phyloP scores from a whole-genome alignment of 2,329 filamentous ascomycete genomes.

The Diplocarpon rosae region DNA sequence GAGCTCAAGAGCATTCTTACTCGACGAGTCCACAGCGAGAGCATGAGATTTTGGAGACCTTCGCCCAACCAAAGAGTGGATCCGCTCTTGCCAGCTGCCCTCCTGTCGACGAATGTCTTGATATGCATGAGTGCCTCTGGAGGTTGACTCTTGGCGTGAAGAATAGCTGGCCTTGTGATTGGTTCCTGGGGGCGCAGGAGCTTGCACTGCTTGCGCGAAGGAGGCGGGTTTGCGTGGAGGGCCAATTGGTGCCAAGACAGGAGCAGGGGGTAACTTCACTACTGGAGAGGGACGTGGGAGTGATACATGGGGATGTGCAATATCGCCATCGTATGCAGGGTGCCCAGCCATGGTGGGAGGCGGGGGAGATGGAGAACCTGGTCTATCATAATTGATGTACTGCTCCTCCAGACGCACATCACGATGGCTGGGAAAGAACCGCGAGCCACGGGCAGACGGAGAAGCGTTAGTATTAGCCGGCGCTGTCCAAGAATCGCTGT shows the following conservation, averaged over 20 bases:
- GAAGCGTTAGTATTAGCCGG: slow-evolving; percentile 24
- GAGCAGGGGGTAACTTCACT: slow-evolving; percentile 62
- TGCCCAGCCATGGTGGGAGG: slow-evolving; percentile 61
- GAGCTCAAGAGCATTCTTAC: slow-evolving; percentile 55
- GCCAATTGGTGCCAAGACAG: slow-evolving; percentile 31
- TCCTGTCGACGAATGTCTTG: slow-evolving; percentile 30
- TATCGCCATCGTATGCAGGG: slow-evolving; percentile 60
- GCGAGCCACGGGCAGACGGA: slow-evolving; percentile 41
- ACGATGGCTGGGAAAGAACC: slow-evolving; percentile 46
- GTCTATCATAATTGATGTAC: slow-evolving; percentile 29
- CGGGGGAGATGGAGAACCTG: slow-evolving; percentile 53
- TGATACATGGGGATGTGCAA: slow-evolving; percentile 53
- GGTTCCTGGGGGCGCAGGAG: slow-evolving; percentile 21
- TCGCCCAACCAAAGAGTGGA: slow-evolving; percentile 64
- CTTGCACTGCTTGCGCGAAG: slow-evolving; percentile 32
- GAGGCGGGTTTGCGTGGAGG: slow-evolving; percentile 33
- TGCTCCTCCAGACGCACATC: slow-evolving; percentile 36
- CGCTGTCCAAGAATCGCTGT: slow-evolving; percentile 25
- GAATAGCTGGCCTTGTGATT: slow-evolving; percentile 10
- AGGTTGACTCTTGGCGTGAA: slow-evolving; percentile 28
- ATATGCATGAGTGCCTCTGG: slow-evolving; percentile 28
- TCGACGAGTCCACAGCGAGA: slow-evolving; percentile 55
- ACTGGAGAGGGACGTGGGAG: slow-evolving; percentile 61
- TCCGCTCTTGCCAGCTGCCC: slow-evolving; percentile 65
- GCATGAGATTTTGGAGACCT: slow-evolving; percentile 51